Evolutionary conservation across 1,284 basidiomycete genomes (phyloP).

Genomic region (Cryptococcus sp.): DNA sequence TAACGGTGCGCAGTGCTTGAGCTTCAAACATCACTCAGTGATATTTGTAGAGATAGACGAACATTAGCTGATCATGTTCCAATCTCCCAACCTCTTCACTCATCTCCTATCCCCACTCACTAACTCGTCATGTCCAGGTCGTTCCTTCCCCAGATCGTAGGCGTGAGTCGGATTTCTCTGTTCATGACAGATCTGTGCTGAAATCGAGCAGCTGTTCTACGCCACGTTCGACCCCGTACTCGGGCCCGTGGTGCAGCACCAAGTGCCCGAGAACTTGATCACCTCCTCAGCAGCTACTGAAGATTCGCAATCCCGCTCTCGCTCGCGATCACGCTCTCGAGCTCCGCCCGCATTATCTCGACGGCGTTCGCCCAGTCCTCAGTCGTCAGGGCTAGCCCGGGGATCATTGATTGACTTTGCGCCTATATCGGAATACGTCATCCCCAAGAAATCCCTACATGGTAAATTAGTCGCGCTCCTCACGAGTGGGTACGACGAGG

Average conservation of each 20-base stretch:
- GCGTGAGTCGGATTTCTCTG: slow-evolving; percentile 35
- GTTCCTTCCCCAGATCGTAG: slow-evolving; percentile 53
- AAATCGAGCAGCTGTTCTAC: slow-evolving; percentile 49
- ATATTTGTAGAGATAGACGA: not conserved
- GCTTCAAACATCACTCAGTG: not conserved
- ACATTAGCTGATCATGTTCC: slow-evolving; percentile 3
- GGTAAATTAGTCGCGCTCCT: slow-evolving; percentile 75
- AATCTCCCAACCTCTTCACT: not conserved
- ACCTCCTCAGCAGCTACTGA: slow-evolving; percentile 28
- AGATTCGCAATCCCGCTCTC: slow-evolving; percentile 25
- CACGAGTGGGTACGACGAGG: slow-evolving; percentile 53
- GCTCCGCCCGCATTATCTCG: slow-evolving; percentile 2
- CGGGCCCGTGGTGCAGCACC: slow-evolving; percentile 49
- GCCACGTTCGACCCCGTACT: slow-evolving; percentile 52
- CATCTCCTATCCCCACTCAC: not conserved
- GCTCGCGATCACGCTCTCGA: slow-evolving; percentile 32
- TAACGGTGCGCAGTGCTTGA: not conserved
- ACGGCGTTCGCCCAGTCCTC: slow-evolving; percentile 3
- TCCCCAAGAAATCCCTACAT: slow-evolving; percentile 82
- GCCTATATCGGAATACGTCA: slow-evolving; percentile 89
- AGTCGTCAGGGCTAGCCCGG: not conserved
- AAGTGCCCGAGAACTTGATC: slow-evolving; percentile 54
- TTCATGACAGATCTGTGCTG: not conserved
- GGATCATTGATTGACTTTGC: slow-evolving; percentile 79
- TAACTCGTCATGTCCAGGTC: slow-evolving; percentile 42